Evolutionary conservation across 1,284 basidiomycete species (phyloP).

Genomic region (Clitocybe nebularis): DNA sequence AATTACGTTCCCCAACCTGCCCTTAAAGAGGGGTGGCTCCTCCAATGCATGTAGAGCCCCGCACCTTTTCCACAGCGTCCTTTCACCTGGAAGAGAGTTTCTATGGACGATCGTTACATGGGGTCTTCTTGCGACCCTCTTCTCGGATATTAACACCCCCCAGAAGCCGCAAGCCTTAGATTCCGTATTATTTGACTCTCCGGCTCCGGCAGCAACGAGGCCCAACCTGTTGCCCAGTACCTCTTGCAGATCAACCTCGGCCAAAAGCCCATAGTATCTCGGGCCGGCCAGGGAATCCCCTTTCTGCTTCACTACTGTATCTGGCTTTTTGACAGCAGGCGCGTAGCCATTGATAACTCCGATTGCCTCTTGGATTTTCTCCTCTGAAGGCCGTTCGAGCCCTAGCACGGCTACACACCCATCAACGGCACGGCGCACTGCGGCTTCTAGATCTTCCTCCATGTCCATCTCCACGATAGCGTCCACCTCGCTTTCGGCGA

Average conservation of each 20-base stretch:
- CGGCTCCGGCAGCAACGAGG: conserved; percentile 7
- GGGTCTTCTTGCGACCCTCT: conserved; percentile 60
- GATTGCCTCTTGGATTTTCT: conserved; percentile 60
- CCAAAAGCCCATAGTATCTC: conserved; percentile 76
- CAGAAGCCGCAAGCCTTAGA: conserved; percentile 41
- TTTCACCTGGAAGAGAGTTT: conserved; percentile 48
- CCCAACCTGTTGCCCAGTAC: conserved; percentile 36
- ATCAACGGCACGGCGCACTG: conserved; percentile 58
- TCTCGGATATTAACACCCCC: conserved; percentile 37
- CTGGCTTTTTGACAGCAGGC: conserved; percentile 34
- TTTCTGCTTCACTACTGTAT: conserved; percentile 26
- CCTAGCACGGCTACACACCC: conserved; percentile 50
- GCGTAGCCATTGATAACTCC: conserved; percentile 49
- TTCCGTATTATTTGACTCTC: conserved; percentile 20
- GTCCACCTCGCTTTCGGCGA: conserved; percentile 63
- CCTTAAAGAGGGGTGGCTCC: conserved; percentile 53
- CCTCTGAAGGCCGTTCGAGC: conserved; percentile 49
- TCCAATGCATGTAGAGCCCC: conserved; percentile 38
- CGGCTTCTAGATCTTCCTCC: conserved; percentile 43
- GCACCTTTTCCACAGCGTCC: conserved; percentile 68
- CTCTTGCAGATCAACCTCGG: conserved; percentile 62
- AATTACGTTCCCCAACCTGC: conserved; percentile 61
- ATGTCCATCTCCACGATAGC: conserved; percentile 67
- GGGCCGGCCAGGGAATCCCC: conserved; percentile 18
- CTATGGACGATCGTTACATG: conserved; percentile 88